A percentile compares a stretch with the other conserved stretches of the same genome.
These are phyloP conservation scores for Ophiostoma triangulosporum DNA, from an alignment of 2,329 filamentous ascomycete genomes.

Conservation along the genomic window DNA sequence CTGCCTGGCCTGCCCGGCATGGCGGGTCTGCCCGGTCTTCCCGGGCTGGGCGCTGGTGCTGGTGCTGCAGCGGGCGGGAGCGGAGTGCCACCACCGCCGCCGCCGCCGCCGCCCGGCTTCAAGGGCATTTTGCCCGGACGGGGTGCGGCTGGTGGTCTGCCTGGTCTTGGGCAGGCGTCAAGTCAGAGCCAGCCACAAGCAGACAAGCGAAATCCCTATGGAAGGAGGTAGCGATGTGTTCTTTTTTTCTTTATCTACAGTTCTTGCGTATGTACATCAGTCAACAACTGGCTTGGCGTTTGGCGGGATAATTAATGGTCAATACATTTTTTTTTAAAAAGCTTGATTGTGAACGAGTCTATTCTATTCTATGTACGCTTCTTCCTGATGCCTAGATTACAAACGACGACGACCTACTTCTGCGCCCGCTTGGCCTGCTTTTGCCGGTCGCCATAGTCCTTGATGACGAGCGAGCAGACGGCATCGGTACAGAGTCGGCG, in stretches of 20 bases:
- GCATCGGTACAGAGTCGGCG: conserved; percentile 76
- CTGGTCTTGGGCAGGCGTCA: conserved; percentile 19
- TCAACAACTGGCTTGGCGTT: no score
- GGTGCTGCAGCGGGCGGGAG: no score
- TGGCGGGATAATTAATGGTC: no score
- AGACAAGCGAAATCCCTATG: background rate
- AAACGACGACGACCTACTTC: no score
- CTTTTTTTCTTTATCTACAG: background rate
- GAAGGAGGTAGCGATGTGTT: background rate
- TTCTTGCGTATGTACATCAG: no score
- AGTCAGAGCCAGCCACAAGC: conserved; percentile 33
- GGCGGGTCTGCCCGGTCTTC: background rate
- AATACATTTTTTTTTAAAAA: no score
- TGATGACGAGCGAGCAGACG: conserved; percentile 69
- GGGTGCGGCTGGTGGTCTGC: conserved; percentile 17
- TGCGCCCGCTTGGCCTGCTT: conserved; percentile 30
- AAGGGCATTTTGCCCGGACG: conserved; percentile 18
- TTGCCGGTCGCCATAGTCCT: conserved; percentile 56
- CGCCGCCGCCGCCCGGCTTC: conserved; percentile 18
- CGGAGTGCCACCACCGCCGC: conserved; percentile 25
- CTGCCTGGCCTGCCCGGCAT: background rate
- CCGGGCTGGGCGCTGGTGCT: background rate
- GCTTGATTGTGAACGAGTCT: no score
- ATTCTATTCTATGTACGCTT: no score
- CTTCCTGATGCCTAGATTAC: no score